A percentile compares a stretch with the other conserved stretches of the same genome.
These are phyloP conservation scores for Citrus maxima DNA, from an alignment of 345 rosid genomes.

Conservation along the genomic window DNA sequence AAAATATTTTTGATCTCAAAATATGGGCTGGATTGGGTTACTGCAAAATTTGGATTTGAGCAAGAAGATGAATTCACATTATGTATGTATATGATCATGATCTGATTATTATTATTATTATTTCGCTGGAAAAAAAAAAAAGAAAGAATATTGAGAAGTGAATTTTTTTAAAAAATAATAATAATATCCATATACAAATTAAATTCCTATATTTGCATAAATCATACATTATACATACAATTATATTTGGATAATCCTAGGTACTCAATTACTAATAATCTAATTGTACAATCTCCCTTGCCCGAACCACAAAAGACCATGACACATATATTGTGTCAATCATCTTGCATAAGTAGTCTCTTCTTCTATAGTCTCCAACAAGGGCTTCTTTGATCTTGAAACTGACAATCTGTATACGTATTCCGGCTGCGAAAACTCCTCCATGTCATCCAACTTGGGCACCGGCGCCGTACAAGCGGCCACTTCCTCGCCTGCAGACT, in stretches of 20 bases:
- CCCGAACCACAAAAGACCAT: not conserved
- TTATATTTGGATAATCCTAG: not conserved
- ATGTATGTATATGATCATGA: not conserved
- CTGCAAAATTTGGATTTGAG: not conserved
- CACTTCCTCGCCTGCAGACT: not conserved
- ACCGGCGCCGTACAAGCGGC: slow-evolving; percentile 29
- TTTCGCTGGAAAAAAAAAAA: not conserved
- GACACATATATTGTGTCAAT: not conserved
- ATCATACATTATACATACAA: not conserved
- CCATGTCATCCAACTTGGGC: slow-evolving; percentile 56
- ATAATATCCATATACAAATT: not conserved
- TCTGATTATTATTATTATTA: not conserved
- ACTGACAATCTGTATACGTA: slow-evolving; percentile 55
- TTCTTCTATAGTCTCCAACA: slow-evolving; percentile 71
- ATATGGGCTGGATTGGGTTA: no score
- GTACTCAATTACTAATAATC: not conserved
- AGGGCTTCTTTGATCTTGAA: slow-evolving; percentile 75
- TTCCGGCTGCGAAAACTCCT: slow-evolving; percentile 54
- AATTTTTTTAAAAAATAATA: not conserved
- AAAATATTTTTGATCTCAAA: no score
- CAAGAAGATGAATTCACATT: not conserved
- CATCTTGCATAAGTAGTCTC: slow-evolving; percentile 35
- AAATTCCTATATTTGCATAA: not conserved
- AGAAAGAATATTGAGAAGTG: not conserved
- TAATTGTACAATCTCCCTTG: not conserved